Evolutionary conservation across 2,329 filamentous ascomycete species (phyloP), one percentile per base, ranked within the genome.

Genomic region (Ceratocystiopsis sp.): DNA sequence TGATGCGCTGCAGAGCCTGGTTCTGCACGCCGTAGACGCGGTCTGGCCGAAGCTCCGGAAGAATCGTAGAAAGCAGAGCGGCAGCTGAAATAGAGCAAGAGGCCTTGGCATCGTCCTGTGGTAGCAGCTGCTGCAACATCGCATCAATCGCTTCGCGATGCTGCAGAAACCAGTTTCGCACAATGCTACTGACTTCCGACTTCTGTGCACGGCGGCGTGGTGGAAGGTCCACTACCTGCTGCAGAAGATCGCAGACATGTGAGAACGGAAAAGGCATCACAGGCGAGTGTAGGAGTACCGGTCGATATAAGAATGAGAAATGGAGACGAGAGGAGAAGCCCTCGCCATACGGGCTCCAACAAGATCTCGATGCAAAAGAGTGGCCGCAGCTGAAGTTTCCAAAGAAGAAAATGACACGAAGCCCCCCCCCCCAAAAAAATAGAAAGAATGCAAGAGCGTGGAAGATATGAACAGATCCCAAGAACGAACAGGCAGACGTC

Each of bases 1-100:
- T 67, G n/a, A 84, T 71, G 42, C 69, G 73, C 44, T 78, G 72
- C 0, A 94, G 64, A 0, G 63, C 67, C 10, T 61, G 55, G 7
- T 73, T 63, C 53, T 83, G 74, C 1, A 93, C 65, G 35, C 68
- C 71, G 55, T 87, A 93, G 2, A 89, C 81, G 25, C 84, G 73
- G 54, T 93, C 85, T 3, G 75, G 78, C 42, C 85, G 69, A 49
- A 71, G 77, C 48, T 86, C 78, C 0, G 86, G 84, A 0, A 93
- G 69, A 1, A 95, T 60, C 3, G 79, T 78, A 1, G 82, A 87
- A 0, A 93, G 63, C 2, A 94, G 61, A 1, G 46, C 32, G 0
- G 39, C 73, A 62, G 2, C 68, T 64, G 52, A 78, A 64, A 1
- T 72, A 73, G 25, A 69, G 64, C 9, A 71, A 61, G 0, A 67